Percentiles rank a stretch among this genome's conserved stretches.
phyloP scores from a whole-genome alignment of 805 yeast species.

The Starmerella vitae region DNA sequence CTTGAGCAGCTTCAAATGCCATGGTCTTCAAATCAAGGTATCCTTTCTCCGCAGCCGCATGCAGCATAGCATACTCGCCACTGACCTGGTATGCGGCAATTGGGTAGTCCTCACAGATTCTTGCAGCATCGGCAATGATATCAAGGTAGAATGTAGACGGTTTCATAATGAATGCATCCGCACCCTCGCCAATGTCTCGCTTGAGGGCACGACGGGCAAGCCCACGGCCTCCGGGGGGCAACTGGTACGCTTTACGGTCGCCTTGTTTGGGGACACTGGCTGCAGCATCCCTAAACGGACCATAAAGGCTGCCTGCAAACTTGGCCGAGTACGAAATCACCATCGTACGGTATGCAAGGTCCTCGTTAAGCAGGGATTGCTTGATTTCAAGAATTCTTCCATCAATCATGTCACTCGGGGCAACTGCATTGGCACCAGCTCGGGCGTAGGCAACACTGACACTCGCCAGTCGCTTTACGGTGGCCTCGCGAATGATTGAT shows the following conservation, averaged over 20 bases:
- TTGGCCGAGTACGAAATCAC: conserved; percentile 92
- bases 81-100: conserved; percentile 91
- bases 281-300: conserved; percentile 97
- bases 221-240: conserved; percentile 87
- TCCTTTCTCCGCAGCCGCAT: conserved; percentile 96
- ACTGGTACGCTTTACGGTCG: conserved; percentile 83
- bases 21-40: conserved; percentile 67
- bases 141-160: conserved; percentile 94
- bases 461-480: conserved; percentile 76
- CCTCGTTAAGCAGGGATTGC: conserved; percentile 63
- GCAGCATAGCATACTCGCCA: conserved; percentile 96
- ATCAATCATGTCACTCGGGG: conserved; percentile 96
- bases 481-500: conserved; percentile 53
- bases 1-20: conserved; percentile 76
- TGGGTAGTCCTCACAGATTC: conserved; percentile 71
- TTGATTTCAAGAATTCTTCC: conserved; percentile 87
- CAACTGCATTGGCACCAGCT: conserved; percentile 92
- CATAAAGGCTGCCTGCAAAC: conserved; percentile 80
- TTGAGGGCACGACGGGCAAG: conserved; percentile 80
- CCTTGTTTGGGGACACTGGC: conserved; percentile 82
- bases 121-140: conserved; percentile 75
- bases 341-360: conserved; percentile 74
- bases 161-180: conserved; percentile 90
- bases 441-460: conserved; percentile 90
- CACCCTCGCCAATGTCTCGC: conserved; percentile 82